A percentile compares a stretch with the other conserved stretches of the same genome.
Evolutionary conservation across 352 stramenopile species (phyloP).

Genomic region (Aphanomyces stellatus): DNA sequence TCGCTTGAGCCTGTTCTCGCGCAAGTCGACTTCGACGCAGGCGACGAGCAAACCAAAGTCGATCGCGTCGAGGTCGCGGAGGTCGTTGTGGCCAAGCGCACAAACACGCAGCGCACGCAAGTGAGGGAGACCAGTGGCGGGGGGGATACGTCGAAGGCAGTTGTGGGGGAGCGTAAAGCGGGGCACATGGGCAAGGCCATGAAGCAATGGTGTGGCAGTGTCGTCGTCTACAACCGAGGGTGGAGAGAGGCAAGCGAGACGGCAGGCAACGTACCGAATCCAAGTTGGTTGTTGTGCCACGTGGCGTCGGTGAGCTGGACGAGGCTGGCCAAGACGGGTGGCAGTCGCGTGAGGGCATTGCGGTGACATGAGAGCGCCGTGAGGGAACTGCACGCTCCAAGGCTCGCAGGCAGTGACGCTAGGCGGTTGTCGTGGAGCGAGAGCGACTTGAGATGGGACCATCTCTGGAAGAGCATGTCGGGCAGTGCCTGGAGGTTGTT

Average conservation of each 20-base stretch:
- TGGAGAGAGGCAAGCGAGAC: no score
- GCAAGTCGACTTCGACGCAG: constrained; percentile 10
- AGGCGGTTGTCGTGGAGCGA: constrained; percentile 6
- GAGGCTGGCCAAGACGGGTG: neutral
- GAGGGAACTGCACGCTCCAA: neutral
- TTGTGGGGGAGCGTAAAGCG: neutral
- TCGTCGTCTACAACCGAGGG: no score
- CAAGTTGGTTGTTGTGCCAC: constrained; percentile 11
- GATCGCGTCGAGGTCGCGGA: neutral
- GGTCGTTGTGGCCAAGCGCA: neutral
- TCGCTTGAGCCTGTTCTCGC: neutral
- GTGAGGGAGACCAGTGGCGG: neutral
- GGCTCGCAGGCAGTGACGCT: neutral
- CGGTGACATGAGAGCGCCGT: neutral
- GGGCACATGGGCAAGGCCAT: neutral
- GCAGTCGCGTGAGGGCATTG: neutral
- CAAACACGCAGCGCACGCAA: neutral
- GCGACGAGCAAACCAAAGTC: neutral
- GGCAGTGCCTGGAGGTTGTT: constrained; percentile 1
- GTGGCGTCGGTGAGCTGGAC: neutral
- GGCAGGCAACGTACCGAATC: no score
- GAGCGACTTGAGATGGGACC: neutral
- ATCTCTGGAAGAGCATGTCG: neutral
- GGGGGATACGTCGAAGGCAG: neutral
- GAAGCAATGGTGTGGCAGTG: no score